Evolutionary conservation across 768 basidiomycete species (phyloP), one percentile per base, ranked within the genome.

Genomic region (Mycena amicta): DNA sequence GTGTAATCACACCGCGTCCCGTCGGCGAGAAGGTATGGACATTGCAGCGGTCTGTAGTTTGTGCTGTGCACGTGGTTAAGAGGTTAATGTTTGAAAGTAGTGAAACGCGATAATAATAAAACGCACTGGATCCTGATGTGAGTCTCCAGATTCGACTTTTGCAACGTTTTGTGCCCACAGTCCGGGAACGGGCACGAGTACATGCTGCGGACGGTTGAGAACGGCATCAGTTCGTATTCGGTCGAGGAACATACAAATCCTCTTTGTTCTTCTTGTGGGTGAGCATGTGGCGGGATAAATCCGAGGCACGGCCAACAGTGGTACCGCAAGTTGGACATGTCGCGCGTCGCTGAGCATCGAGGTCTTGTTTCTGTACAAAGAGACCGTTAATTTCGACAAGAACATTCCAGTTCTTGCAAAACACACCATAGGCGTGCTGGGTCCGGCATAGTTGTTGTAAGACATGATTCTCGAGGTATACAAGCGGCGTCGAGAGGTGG

Each of bases 71-170:
- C 27, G 39, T 41, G 39, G 40, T 39, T 22, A 45, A n/a, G 47
- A 4, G 33, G 33, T 59, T 18, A 58, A 51, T 39, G 37, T 8
- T 25, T 12, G 47, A 15, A 11, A 16, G 53, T 22, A n/a, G 33
- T 25, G 39, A 39, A 41, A 13, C 31, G 37, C 31, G 6, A 22
- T 20, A 29, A 12, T 3, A 33, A 39, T 11, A 4, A 15, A 40
- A 66, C 69, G 61, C 56, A 74, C 73, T 75, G 74, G 28, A 58
- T 71, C 39, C 62, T 60, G 26, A 68, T 63, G 57, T 75, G 74
- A n/a, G 72, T 72, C 20, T 66, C 66, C 3, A 75, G 46, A 46
- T 75, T 75, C 3, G 70, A 70, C 49, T 62, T 67, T 43, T 75
- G 74, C 11, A 73, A 61, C n/a, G 55, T 68, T 52, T 65, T 61